phyloP scores from a whole-genome alignment of 2,329 filamentous ascomycete species.

The Neodidymelliopsis sp. region DNA sequence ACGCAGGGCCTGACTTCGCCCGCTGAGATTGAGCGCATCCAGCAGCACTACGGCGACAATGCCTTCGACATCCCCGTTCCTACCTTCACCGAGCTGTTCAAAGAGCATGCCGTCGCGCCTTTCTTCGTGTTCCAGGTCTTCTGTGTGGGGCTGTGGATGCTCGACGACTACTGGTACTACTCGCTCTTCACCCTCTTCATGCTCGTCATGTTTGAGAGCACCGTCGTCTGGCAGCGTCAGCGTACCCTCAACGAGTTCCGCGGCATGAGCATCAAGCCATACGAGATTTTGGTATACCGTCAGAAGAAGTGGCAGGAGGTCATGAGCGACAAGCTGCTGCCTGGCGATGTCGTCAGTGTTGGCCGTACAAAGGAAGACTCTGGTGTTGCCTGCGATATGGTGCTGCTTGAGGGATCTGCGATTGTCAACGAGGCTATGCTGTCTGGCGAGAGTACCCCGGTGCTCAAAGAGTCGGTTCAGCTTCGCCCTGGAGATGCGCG shows the following conservation, averaged over 20 bases:
- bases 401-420: slow-evolving; percentile 90
- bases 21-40: slow-evolving; percentile 78
- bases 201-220: slow-evolving; percentile 97
- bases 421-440: slow-evolving; percentile 99
- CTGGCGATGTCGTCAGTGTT: slow-evolving; percentile 91
- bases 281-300: slow-evolving; percentile 90
- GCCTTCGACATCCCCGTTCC: slow-evolving; percentile 98
- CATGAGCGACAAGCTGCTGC: slow-evolving; percentile 88
- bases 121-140: slow-evolving; percentile 99
- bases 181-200: slow-evolving; percentile 98
- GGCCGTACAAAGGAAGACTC: slow-evolving; percentile 95
- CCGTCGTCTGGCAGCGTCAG: slow-evolving; percentile 98
- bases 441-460: slow-evolving; percentile 94
- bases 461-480: slow-evolving; percentile 95
- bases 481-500: slow-evolving; percentile 81
- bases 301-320: slow-evolving; percentile 87
- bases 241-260: slow-evolving; percentile 95
- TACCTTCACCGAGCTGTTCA: slow-evolving; percentile 93
- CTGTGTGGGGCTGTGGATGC: slow-evolving; percentile 97
- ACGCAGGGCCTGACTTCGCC: slow-evolving; percentile 77
- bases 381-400: slow-evolving; percentile 96
- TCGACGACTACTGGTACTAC: slow-evolving; percentile 99
- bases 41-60: slow-evolving; percentile 94
- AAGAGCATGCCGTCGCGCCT: slow-evolving; percentile 96
- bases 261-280: slow-evolving; percentile 99